Evolutionary conservation across 306 rosid species (phyloP).

Genomic region (Quercus bicolor): DNA sequence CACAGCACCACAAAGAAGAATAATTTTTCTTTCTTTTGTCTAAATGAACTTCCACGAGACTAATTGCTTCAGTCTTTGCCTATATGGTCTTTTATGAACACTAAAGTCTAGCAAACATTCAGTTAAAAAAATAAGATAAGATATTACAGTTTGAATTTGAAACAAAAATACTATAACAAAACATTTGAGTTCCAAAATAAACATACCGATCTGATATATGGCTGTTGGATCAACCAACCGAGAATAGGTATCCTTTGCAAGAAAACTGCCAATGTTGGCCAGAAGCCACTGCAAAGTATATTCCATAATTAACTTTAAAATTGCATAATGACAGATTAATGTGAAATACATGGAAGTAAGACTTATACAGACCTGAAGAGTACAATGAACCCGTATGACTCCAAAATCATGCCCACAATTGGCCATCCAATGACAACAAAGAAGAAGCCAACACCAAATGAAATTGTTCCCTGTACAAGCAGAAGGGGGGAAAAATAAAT

Average conservation of each 20-base stretch:
- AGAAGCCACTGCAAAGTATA: slow-evolving; percentile 80
- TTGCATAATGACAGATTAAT: not conserved
- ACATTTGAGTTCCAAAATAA: slow-evolving; percentile 7
- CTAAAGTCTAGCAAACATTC: not conserved
- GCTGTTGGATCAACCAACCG: slow-evolving; percentile 93
- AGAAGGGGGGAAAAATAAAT: slow-evolving; percentile 9
- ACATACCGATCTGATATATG: slow-evolving; percentile 79
- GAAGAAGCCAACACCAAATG: slow-evolving; percentile 89
- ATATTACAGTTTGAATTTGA: not conserved
- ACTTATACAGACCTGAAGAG: slow-evolving; percentile 70
- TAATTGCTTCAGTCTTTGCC: not conserved
- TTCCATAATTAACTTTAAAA: slow-evolving; percentile 31
- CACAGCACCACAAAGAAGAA: not conserved
- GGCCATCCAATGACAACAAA: slow-evolving; percentile 94
- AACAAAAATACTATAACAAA: not conserved
- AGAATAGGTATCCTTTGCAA: slow-evolving; percentile 89
- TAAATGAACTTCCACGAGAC: not conserved
- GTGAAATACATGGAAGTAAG: slow-evolving; percentile 1
- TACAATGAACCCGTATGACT: slow-evolving; percentile 83
- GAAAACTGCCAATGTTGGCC: slow-evolving; percentile 98
- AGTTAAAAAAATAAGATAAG: not conserved
- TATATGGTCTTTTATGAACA: not conserved
- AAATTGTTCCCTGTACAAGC: slow-evolving; percentile 73
- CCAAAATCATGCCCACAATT: slow-evolving; percentile 87
- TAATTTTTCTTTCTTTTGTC: not conserved